Evolutionary conservation across 139 green algal species (phyloP), one percentile per base, ranked within the genome.

Genomic region (Tetratostichococcus sp.): DNA sequence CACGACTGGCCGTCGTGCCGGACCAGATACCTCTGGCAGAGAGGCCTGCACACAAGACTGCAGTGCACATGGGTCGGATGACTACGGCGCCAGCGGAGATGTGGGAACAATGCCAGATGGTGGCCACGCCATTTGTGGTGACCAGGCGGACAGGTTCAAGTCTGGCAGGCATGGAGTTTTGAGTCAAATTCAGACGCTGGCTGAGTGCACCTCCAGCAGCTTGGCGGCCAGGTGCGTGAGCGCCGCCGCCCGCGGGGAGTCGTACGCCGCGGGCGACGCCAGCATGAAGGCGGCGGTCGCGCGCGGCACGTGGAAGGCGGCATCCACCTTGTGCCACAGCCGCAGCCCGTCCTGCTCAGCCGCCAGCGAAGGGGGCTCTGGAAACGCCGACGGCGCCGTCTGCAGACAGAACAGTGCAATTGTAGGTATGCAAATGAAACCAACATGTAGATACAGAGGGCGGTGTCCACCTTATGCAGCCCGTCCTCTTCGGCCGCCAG

Each of bases 281-380:
- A 98, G 76, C 33, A 81, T 75, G 57, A 93, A 90, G 80, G 85
- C 91, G 17, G 77, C 83, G 23, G 69, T 72, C 22, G 86, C 79
- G 32, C 87, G 86, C 0, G 94, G 94, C 57, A 87, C 82, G 19
- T 50, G 34, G 73, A 96, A 97, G 39, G 80, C 65, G 2, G 28
- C 35, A 77, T 97, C 94, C 57, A 92, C 74, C 79, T 96, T 95
- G 85, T 95, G 88, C 91, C 92, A 98, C 62, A 97, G 17, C 22
- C 89, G 84, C 77, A 76, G 71, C 71, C 91, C 91, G 30, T 86
- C 83, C 39, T 74, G 72, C 42, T 94, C 90, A 4, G 86, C 30
- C 33, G 95, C n/a, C 75, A 94, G 75, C 4, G 30, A 21, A 0
- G 91, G 91, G 14, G 87, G 86, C 1, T 72, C 74, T 22, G 87